phyloP scores from a whole-genome alignment of 192 early-diverging fungal species.

The Entophlyctis luteolus region DNA sequence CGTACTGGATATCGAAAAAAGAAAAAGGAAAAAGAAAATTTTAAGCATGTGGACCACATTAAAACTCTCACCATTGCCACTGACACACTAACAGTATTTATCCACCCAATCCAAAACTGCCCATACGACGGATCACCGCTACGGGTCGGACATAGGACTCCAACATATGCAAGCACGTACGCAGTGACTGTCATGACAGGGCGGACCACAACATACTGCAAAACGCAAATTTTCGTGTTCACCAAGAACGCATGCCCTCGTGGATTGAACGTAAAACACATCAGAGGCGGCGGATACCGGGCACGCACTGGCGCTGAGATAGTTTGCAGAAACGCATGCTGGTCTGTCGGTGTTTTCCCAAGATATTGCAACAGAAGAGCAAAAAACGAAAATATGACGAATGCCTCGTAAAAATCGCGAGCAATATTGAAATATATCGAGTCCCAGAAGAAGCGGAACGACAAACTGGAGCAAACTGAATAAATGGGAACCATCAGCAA shows the following conservation, averaged over 20 bases:
- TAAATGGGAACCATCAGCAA: constrained; percentile 75
- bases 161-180: constrained; percentile 55
- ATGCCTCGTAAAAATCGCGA: constrained; percentile 72
- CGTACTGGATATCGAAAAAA: constrained; percentile 35
- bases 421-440: constrained; percentile 61
- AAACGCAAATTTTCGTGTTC: constrained; percentile 57
- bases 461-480: constrained; percentile 61
- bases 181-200: constrained; percentile 64
- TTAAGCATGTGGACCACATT: background rate
- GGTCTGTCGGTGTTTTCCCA: constrained; percentile 43
- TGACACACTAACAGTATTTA: constrained; percentile 62
- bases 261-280: constrained; percentile 66
- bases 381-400: constrained; percentile 72
- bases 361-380: constrained; percentile 66
- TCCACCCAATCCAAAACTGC: constrained; percentile 58
- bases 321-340: constrained; percentile 46
- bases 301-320: constrained; percentile 33
- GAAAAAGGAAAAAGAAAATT: background rate
- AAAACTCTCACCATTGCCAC: constrained; percentile 62
- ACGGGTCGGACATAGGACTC: constrained; percentile 60
- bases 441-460: constrained; percentile 67
- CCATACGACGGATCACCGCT: constrained; percentile 63
- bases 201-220: constrained; percentile 72
- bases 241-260: constrained; percentile 57
- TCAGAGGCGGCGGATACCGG: constrained; percentile 59